Base-by-base conservation (phyloP, 352 stramenopile genomes). In the Globisporangium mamillatum region DNA sequence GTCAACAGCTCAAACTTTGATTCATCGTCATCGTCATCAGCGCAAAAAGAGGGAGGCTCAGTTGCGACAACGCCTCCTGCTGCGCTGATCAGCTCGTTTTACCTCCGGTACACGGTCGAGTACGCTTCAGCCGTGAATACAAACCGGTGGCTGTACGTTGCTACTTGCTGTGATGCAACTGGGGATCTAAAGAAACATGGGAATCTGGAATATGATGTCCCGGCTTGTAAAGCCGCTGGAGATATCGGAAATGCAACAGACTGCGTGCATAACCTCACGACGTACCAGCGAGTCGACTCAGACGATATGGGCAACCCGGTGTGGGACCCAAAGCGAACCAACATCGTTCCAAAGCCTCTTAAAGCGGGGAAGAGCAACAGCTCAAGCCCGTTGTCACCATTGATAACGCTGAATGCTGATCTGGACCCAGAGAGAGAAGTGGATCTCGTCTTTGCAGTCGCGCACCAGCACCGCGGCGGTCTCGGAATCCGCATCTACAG, bases 61-160 rank as follows among this genome's bases (percentile, higher is more conserved):
- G 25, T 6, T 24, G 46, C 29, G 9, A 38, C 25, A 36, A 14
- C 57, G n/a, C 1, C 32, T 2, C 20, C 29, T 4, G 29, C 22
- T 10, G 61, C 61, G 1, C 61, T 32, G 50, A 66, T 66, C 48
- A 66, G 61, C 29, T 66, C 63, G 2, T 68, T 68, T 38, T 68
- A 63, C 10, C 52, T 68, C 2, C 36, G 63, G 52, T 63, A 68
- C 53, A 54, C 36, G 24, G 41, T 68, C 20, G 52, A 68, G n/a
- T 68, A 68, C 24, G 44, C 24, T 20, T 24, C 52, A 25, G 63
- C 53, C 3, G 52, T 55, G 32, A 4, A 16, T 18, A 36, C 32
- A n/a, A 68, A 68, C 36, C 63, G 63, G 14, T 55, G 50, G 63
- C 36, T 68, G 32, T 68, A 68, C 18, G 52, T 68, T 9, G 53